Conservation (phyloP, 1,284 basidiomycete genomes). For the Trichosporon inkin region DNA sequence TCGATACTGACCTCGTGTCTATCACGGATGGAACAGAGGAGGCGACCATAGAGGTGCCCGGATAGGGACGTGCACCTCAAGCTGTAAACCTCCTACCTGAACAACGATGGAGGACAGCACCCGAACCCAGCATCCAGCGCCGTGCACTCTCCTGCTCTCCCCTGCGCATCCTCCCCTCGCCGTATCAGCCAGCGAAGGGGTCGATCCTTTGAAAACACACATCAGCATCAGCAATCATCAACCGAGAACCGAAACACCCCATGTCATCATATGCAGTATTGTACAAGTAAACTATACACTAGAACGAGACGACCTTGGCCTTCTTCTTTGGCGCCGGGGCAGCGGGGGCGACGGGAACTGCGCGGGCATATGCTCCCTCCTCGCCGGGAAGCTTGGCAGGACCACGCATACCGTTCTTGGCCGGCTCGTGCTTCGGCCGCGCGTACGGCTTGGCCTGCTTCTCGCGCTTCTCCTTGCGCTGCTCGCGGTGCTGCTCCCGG, state of each 20-base stretch:
- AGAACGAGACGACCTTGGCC: slow-evolving; percentile 25
- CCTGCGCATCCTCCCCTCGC: not conserved
- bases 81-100: not conserved
- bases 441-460: slow-evolving; percentile 9
- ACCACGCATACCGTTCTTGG: slow-evolving; percentile 39
- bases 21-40: slow-evolving; percentile 25
- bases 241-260: not conserved
- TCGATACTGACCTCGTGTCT: slow-evolving; percentile 55
- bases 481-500: slow-evolving; percentile 11
- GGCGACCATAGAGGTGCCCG: not conserved
- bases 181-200: not conserved
- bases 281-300: slow-evolving; percentile 8
- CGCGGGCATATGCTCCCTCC: slow-evolving; percentile 19
- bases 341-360: not conserved
- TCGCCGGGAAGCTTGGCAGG: slow-evolving; percentile 26
- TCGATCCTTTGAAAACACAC: not conserved
- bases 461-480: not conserved
- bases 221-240: not conserved
- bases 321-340: slow-evolving; percentile 10
- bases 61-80: not conserved
- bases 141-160: not conserved
- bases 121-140: not conserved
- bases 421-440: slow-evolving; percentile 28
- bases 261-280: not conserved
- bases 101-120: not conserved